Conservation (phyloP, 2,329 filamentous ascomycete genomes). For the Fusarium sp. region DNA sequence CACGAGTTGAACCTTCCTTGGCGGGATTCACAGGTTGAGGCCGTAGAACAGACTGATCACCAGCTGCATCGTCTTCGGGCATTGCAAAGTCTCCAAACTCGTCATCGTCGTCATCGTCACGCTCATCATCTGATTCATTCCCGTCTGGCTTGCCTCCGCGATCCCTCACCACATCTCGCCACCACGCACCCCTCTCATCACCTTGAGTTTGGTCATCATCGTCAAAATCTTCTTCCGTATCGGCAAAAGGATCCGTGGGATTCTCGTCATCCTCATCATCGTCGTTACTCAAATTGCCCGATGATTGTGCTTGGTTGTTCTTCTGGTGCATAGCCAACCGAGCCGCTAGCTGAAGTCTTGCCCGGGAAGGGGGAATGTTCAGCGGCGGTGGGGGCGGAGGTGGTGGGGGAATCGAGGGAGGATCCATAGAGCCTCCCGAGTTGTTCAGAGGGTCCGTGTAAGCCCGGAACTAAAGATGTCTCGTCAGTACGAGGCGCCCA, state of each 20-base stretch:
- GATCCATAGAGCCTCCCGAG: slow-evolving; percentile 61
- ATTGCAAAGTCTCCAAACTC: slow-evolving; percentile 78
- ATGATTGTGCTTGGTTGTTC: slow-evolving; percentile 63
- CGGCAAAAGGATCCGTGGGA: slow-evolving; percentile 60
- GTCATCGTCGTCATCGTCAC: slow-evolving; percentile 69
- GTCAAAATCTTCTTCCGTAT: slow-evolving; percentile 66
- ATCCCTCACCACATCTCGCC: slow-evolving; percentile 57
- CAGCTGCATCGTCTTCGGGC: slow-evolving; percentile 63
- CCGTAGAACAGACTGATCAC: slow-evolving; percentile 61
- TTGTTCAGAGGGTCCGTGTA: slow-evolving; percentile 68
- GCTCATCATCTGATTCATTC: slow-evolving; percentile 63
- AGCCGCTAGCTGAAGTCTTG: slow-evolving; percentile 89
- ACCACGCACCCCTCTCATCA: slow-evolving; percentile 60
- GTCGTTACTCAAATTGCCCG: slow-evolving; percentile 55
- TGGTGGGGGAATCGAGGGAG: slow-evolving; percentile 69
- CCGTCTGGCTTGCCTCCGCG: slow-evolving; percentile 59
- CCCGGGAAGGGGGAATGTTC: slow-evolving; percentile 87
- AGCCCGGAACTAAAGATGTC: slow-evolving; percentile 64
- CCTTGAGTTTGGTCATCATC: slow-evolving; percentile 56
- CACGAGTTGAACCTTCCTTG: slow-evolving; percentile 53
- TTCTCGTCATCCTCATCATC: slow-evolving; percentile 58
- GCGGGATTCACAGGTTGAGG: slow-evolving; percentile 67
- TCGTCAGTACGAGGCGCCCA: slow-evolving; percentile 40
- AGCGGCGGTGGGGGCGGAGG: slow-evolving; percentile 80
- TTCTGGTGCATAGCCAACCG: slow-evolving; percentile 82